Conservation (phyloP, 2,329 filamentous ascomycete species). For the Xylaria sp. region DNA sequence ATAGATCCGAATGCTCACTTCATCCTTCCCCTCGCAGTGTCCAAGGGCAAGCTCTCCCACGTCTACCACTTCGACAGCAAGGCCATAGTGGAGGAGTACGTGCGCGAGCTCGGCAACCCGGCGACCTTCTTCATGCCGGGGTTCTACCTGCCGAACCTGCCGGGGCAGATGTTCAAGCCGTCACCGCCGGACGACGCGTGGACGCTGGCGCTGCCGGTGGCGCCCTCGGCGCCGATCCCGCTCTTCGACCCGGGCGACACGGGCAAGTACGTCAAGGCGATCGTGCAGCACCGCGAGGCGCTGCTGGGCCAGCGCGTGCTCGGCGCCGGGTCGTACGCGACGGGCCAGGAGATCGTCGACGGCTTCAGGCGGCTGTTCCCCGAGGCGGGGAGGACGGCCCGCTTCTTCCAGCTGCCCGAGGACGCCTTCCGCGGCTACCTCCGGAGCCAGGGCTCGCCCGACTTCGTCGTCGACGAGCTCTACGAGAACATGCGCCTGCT, state of each 20-base stretch:
- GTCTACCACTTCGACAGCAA: constrained; percentile 61
- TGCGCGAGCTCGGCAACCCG: constrained; percentile 41
- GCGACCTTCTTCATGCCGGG: constrained; percentile 53
- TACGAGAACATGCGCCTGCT: constrained; percentile 57
- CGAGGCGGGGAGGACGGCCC: constrained; percentile 43
- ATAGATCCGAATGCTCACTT: too few relatives aligned
- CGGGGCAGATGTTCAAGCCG: constrained; percentile 30
- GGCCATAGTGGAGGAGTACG: constrained; percentile 56
- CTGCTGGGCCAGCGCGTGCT: constrained; percentile 47
- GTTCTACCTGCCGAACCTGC: constrained; percentile 56
- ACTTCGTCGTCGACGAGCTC: constrained; percentile 50
- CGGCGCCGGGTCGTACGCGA: constrained; percentile 47
- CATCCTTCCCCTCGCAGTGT: constrained; percentile 39
- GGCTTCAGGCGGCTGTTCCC: constrained; percentile 43
- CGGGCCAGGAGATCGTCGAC: constrained; percentile 43
- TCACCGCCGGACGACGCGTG: constrained; percentile 36
- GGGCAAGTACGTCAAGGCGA: constrained; percentile 44
- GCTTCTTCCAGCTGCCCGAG: constrained; percentile 40
- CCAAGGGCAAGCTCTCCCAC: constrained; percentile 43
- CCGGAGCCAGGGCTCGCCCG: constrained; percentile 40
- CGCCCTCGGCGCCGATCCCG: constrained; percentile 38
- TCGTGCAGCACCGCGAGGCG: constrained; percentile 39
- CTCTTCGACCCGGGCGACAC: constrained; percentile 41
- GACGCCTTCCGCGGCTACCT: constrained; percentile 46
- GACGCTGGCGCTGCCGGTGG: constrained; percentile 39